Percentiles rank a stretch among this genome's conserved stretches.
These are phyloP conservation scores for Diaporthe velutina DNA, from an alignment of 2,329 filamentous ascomycete genomes.

Conservation along the genomic window DNA sequence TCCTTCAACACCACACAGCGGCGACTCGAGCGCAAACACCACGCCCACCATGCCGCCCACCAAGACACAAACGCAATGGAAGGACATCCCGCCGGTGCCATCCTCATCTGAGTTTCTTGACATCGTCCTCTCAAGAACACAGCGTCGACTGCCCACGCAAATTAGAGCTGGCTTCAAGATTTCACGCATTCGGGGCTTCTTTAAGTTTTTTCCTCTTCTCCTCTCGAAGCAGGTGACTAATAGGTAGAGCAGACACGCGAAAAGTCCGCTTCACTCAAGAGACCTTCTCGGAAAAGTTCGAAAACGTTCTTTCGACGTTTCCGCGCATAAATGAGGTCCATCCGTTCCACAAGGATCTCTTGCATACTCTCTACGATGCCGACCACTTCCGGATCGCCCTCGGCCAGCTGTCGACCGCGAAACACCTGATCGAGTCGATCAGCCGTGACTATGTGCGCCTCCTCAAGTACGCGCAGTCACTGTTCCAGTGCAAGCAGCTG, in stretches of 20 bases:
- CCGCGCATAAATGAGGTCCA: conserved; percentile 83
- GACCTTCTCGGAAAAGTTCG: conserved; percentile 95
- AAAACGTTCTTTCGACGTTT: conserved; percentile 82
- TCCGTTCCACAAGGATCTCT: conserved; percentile 72
- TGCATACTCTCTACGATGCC: conserved; percentile 98
- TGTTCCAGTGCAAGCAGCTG: conserved; percentile 99
- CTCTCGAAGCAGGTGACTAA: not conserved
- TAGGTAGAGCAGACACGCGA: conserved; percentile 68
- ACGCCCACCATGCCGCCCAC: conserved; percentile 31
- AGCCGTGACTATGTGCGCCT: conserved; percentile 96
- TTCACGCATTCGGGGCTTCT: conserved; percentile 90
- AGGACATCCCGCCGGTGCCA: conserved; percentile 13
- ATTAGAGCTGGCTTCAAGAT: conserved; percentile 98
- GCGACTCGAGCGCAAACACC: conserved; percentile 1
- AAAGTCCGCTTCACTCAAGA: conserved; percentile 99
- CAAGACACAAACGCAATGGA: conserved; percentile 38
- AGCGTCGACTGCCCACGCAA: conserved; percentile 90
- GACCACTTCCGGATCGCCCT: conserved; percentile 98
- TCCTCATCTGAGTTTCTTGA: conserved; percentile 82
- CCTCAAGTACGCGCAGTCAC: conserved; percentile 89
- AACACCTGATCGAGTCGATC: conserved; percentile 96
- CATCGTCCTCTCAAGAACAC: conserved; percentile 94
- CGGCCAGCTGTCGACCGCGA: conserved; percentile 94
- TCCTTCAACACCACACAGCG: not conserved
- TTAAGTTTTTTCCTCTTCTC: conserved; percentile 52